Conservation (phyloP, 208 protist species). For the Leishmania major region DNA sequence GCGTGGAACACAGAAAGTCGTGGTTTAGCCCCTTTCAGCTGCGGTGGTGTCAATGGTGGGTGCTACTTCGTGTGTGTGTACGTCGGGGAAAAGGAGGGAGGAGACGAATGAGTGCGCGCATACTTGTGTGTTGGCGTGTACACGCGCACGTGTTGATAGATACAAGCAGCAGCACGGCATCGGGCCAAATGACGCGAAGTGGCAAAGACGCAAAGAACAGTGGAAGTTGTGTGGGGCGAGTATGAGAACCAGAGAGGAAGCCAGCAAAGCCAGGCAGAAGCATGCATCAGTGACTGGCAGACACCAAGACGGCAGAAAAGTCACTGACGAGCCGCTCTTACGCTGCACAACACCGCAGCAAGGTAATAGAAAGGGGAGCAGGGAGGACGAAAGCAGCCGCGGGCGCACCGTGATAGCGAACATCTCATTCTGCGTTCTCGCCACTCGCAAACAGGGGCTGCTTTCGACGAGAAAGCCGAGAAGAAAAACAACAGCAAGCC, state of each 20-base stretch:
- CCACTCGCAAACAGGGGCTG: not conserved
- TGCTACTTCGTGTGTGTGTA: not conserved
- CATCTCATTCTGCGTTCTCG: not conserved
- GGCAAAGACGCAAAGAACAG: not conserved
- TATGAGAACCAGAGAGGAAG: not conserved
- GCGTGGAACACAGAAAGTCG: not conserved
- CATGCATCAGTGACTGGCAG: not conserved
- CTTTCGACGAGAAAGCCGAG: not conserved
- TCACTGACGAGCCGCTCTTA: not conserved
- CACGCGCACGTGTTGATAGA: not conserved
- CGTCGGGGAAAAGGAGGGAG: not conserved
- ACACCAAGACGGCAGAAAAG: not conserved
- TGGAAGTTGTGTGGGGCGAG: not conserved
- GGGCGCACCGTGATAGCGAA: not conserved
- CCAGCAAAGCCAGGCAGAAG: not conserved
- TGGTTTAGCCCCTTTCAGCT: not conserved
- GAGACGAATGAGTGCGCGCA: not conserved
- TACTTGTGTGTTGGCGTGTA: not conserved
- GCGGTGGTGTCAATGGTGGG: not conserved
- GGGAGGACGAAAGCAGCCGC: not conserved
- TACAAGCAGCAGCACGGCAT: not conserved
- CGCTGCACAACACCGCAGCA: not conserved
- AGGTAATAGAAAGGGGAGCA: not conserved
- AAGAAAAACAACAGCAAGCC: not conserved
- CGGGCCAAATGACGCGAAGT: not conserved